Evolutionary conservation across 2,329 filamentous ascomycete genomes (phyloP), one percentile per base, ranked within the genome.

Genomic region (Sporothrix luriei): DNA sequence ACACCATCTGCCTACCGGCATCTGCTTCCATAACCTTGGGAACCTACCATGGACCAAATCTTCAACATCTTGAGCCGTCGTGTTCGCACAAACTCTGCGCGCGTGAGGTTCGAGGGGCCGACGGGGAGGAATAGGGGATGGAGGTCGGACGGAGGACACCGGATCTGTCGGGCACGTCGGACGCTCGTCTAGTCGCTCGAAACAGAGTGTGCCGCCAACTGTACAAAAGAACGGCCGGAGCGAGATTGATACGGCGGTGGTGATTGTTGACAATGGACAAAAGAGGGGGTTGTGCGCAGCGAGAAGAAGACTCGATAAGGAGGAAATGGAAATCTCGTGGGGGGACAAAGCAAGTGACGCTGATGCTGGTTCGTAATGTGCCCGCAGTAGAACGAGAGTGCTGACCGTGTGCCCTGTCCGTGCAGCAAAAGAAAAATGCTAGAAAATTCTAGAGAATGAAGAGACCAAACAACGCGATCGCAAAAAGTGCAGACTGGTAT

Each of bases 41-140:
- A 43, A 71, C 49, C 51, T 84, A 96, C 93, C 94, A 98, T 97
- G 77, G 93, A 97, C 95, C 94, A 98, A 85, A 98, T 97, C 84
- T 98, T 98, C 85, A 97, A 87, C 95, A 98, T 98, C 78, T 84
- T 94, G 83, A 33, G 74, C 65, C 6, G 65, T 57, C 38, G 65
- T 24, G 2, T 57, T 33, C 64, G 21, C 64, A 14, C n/a, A 66
- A 26, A 26, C 49, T 40, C 49, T 38, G 64, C 48, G 49, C 48
- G 64, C 38, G 49, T 19, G 64, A 65, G 40, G 40, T 11, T 21
- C 13, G 16, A 24, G 10, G 43, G 19, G 11, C n/a, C 33, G 57
- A 3, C 21, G 38, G 57, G 13, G 57, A 10, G 55, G 38, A 16
- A 16, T n/a, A 24, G 43, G 43, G 16, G 24, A n/a, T 14, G 38